A percentile compares a stretch with the other conserved stretches of the same genome.
Conservation (phyloP, 768 basidiomycete species). For the Leccinum uliginosum region DNA sequence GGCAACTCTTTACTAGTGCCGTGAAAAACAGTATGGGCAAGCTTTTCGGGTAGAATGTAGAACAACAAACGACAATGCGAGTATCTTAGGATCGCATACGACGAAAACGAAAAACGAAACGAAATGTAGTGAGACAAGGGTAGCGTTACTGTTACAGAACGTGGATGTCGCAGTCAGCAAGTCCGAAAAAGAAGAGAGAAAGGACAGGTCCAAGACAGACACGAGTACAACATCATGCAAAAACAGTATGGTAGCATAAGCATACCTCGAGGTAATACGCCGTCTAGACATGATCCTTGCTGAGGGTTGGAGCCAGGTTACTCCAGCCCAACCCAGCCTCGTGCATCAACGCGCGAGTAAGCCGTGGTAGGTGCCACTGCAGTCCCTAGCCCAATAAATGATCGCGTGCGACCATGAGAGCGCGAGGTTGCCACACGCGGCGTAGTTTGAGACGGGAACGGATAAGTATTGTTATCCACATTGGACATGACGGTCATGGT, state of each 20-base stretch:
- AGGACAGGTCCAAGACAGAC: constrained; percentile 21
- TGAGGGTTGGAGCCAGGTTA: constrained; percentile 17
- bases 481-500: constrained; percentile 79
- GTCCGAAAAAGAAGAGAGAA: neutral
- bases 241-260: constrained; percentile 13
- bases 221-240: constrained; percentile 26
- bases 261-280: constrained; percentile 5
- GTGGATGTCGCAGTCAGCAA: constrained; percentile 18
- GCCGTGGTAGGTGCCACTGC: constrained; percentile 76
- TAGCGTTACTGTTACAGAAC: constrained; percentile 29
- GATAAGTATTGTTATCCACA: constrained; percentile 37
- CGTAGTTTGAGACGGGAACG: constrained; percentile 58
- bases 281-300: constrained; percentile 7
- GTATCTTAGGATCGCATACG: constrained; percentile 5
- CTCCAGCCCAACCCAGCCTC: constrained; percentile 68
- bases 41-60: constrained; percentile 52
- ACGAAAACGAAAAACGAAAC: constrained; percentile 1
- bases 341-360: constrained; percentile 77
- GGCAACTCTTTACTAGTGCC: constrained; percentile 76
- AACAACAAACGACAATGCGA: constrained; percentile 13
- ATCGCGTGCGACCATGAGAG: constrained; percentile 61
- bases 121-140: constrained; percentile 4
- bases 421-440: constrained; percentile 70
- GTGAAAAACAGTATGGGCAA: constrained; percentile 79
- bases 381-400: constrained; percentile 67